Evolutionary conservation across 306 rosid species (phyloP), one percentile per base, ranked within the genome.

Genomic region (Dryas alaskensis): DNA sequence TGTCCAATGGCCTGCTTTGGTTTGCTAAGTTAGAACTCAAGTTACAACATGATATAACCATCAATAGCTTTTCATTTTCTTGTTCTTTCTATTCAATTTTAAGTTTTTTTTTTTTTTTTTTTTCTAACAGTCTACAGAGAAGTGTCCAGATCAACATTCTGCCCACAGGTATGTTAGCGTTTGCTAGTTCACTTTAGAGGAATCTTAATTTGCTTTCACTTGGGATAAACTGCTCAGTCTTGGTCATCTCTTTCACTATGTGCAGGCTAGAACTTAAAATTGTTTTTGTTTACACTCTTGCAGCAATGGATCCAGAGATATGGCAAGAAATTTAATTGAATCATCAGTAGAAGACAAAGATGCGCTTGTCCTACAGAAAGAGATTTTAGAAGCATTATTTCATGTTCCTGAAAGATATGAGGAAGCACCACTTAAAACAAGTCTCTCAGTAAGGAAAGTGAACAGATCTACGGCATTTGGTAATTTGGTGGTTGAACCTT

Each of bases 361-460:
- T 40, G 74, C 70, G 42, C 6, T 62, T 59, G 68, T 19, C 60
- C 74, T 68, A 14, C 77, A 80, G 74, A 76, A 73, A 69, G 79
- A 79, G 78, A 5, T 83, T 67, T 42, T 83, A 46, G 77, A 65
- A 76, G 61, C 80, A 39, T 80, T 83, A 65, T 79, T 83, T 77
- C 60, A 12, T 69, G 82, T 49, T 69, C 79, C 81, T 17, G 62
- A 76, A 69, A 83, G 77, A 72, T 49, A 72, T 25, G 84, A 76
- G 44, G 79, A 76, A 73, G 48, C 9, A 17, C 77, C 84, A 27
- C 31, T 27, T 45, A 76, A 68, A 69, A 69, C 22, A 72, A 68
- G 6, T 6, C 50, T 1, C 45, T 68, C 74, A 19, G 73, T 40
- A 45, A 55, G 73, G 54, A 27, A 44, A 37, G 47, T 49, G 61